Evolutionary conservation across 2,329 filamentous ascomycete genomes (phyloP), one percentile per base, ranked within the genome.

Genomic region (Phialophora expanda): DNA sequence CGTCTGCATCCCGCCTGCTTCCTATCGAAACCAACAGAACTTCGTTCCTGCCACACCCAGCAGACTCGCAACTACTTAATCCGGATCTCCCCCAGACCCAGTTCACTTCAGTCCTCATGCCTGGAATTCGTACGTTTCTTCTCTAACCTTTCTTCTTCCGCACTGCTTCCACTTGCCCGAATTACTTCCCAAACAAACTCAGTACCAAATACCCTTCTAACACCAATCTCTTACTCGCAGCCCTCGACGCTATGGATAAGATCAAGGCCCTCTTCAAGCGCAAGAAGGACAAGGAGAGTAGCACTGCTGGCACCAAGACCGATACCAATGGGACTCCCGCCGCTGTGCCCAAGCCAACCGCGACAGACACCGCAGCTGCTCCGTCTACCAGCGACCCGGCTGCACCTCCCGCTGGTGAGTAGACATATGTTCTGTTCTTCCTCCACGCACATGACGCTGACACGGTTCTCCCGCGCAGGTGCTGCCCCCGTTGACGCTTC

Each of bases 231-330:
- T 61, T 56, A 61, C 28, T 48, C 46, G 59, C 50, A 71, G 68
- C 68, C 12, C 67, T 67, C 56, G 69, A 71, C 70, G 66, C 65
- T 57, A 70, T 73, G 70, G 71, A 73, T 53, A 73, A 71, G 64
- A 46, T 73, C 70, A 73, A 73, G 64, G 58, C 68, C 44, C 53
- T 73, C 66, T 71, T 73, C 66, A 70, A 66, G 65, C 63, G 64
- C 51, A 69, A 69, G 65, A 68, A 70, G 67, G 66, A 66, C 32
- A 61, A 69, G 51, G 34, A 26, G 24, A 54, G 58, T 20, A 56
- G 59, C 46, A 62, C 66, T 24, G 58, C 69, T 24, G 62, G 54
- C 28, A 67, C 69, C 34, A 69, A 66, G 54, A 68, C 68, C 22
- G 64, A 65, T 22, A 64, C 66, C 28, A 65, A 61, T 48, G 56